Evolutionary conservation across 2,329 filamentous ascomycete genomes (phyloP), one percentile per base, ranked within the genome.

Genomic region (Cercospora janseana): DNA sequence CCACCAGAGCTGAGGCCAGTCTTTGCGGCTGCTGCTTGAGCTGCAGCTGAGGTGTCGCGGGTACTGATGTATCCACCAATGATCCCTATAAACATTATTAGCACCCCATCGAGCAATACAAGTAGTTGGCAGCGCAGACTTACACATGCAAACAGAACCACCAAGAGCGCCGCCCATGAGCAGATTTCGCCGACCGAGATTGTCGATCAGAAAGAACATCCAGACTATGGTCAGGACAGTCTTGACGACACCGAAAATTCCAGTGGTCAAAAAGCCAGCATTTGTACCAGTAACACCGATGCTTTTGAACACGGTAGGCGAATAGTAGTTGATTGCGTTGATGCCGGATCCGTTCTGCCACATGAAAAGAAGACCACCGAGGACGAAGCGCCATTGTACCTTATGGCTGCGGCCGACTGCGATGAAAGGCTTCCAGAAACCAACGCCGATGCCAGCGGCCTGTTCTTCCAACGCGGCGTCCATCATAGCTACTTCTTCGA

Each of bases 241-340:
- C 74, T 88, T 88, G 63, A 90, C 83, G 1, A 88, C 82, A 41
- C 86, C 87, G 59, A 87, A 90, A 55, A 90, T 81, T 18, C 87
- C 87, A 0, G 86, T 90, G 0, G 85, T 87, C 27, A 86, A 70
- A 55, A 85, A 75, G 9, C 76, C 75, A 4, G 76, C 77, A 46
- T 78, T 84, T 18, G 78, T 80, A 4, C 80, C 79, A 1, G 69
- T 75, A 10, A 87, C 72, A 10, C 84, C 83, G 31, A 87, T 79
- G 9, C 76, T 79, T 53, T 77, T 77, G 74, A 89, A 88, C 7
- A 88, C 79, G 0, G 79, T 85, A 0, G 85, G 85, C 1, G 74
- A 77, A 68, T 85, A 88, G 70, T 88, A 89, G 72, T 88, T 89
- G 72, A 87, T 84, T 15, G 86, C 85, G 59, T 89, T 89, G 72